These are phyloP conservation scores for Cryptococcus maquisensis DNA, from an alignment of 1,284 basidiomycete species.

Conservation along the genomic window DNA sequence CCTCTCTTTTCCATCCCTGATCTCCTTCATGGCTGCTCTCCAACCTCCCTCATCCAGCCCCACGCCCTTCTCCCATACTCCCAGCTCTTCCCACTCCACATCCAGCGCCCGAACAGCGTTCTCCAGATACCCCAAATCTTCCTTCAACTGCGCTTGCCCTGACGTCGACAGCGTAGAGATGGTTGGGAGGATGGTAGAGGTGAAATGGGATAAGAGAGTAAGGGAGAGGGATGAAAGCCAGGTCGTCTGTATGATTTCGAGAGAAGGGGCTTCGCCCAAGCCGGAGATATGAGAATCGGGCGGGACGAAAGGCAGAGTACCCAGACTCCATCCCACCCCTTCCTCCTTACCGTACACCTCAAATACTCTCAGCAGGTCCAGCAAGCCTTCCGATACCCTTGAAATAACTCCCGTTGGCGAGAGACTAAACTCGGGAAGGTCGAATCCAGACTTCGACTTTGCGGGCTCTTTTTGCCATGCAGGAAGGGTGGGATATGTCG, in stretches of 20 bases:
- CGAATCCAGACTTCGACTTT: constrained; percentile 49
- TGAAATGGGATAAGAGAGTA: constrained; percentile 68
- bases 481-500: constrained; percentile 63
- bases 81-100: constrained; percentile 70
- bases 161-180: constrained; percentile 59
- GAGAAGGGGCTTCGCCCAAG: constrained; percentile 32
- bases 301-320: constrained; percentile 66
- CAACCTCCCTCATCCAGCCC: constrained; percentile 56
- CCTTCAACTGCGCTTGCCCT: constrained; percentile 78
- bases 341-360: constrained; percentile 91
- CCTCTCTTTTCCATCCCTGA: constrained; percentile 5
- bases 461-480: constrained; percentile 59
- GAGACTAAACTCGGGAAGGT: constrained; percentile 88
- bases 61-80: constrained; percentile 65
- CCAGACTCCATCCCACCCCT: constrained; percentile 80
- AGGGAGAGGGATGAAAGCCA: constrained; percentile 88
- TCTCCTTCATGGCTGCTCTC: constrained; percentile 6
- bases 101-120: constrained; percentile 90
- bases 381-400: constrained; percentile 81
- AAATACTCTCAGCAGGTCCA: constrained; percentile 88
- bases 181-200: constrained; percentile 57
- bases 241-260: constrained; percentile 75
- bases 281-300: constrained; percentile 1
- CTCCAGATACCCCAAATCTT: constrained; percentile 80
- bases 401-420: constrained; percentile 85